Base-by-base conservation (phyloP, 768 basidiomycete species). In the Terana coerulea region DNA sequence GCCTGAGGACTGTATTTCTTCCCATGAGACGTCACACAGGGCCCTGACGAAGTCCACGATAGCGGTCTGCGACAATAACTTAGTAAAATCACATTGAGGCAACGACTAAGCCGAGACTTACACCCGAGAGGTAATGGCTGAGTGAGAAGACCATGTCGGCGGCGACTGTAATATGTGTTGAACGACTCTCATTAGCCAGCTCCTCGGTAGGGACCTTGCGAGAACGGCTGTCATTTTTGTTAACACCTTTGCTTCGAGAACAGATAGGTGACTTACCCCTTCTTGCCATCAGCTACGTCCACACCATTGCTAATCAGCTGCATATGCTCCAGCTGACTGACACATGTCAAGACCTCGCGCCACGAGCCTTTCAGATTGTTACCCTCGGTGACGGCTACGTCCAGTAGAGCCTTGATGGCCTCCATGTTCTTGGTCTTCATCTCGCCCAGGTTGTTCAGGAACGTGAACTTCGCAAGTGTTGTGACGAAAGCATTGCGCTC, bases 381-480 rank as follows among this genome's bases (percentile, higher is more conserved):
- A 54, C 97, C 97, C 65, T 99, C 95, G n/a, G 82, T 88, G 34
- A 95, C 88, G 14, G 97, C 95, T 37, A 99, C 83, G 62, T 98
- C 97, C 10, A 99, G 73, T 46, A 99, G 75, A 2, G 91, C 72
- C 69, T 98, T 98, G 72, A 99, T 98, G 5, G 95, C 97, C 65
- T 98, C 97, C 83, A 99, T 97, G 64, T 98, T 98, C 75, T 98
- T 98, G 29, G 91, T 79, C 71, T 93, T 95, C 97, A 99, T 99
- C 74, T 98, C 97, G 49, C 94, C 93, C 4, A 98, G 72, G 64
- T 99, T 98, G 68, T 91, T 98, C 56, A 98, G 75, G 77, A 97
- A 97, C 0, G 97, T 99, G 68, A 98, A 98, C 67, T 98, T 99
- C 31, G 78, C 86, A 17, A 99, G 75, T 0, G 97, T 99, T 17